phyloP scores from a whole-genome alignment of 768 basidiomycete species.

The Mrakia hoshinonis region DNA sequence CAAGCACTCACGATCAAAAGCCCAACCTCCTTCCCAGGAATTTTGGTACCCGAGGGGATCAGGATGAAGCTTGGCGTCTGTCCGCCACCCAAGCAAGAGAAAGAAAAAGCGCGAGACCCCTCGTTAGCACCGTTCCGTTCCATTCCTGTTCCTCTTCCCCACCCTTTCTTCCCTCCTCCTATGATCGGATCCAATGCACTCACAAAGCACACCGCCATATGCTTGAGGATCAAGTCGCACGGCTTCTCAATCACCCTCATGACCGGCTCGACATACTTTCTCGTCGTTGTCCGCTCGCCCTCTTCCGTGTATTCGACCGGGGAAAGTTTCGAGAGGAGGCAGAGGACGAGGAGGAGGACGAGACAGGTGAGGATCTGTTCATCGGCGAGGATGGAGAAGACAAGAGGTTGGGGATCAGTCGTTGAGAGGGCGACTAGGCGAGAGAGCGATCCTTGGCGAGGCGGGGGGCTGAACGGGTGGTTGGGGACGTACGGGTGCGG shows the following conservation, averaged over 20 bases:
- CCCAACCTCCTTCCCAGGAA: neutral
- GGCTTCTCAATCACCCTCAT: slow-evolving; percentile 20
- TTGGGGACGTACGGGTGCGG: neutral
- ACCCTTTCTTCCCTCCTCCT: neutral
- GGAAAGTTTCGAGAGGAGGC: slow-evolving; percentile 4
- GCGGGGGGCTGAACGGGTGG: neutral
- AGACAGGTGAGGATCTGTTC: slow-evolving; percentile 9
- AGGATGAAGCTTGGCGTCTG: slow-evolving; percentile 21
- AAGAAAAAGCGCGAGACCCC: neutral
- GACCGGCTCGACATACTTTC: slow-evolving; percentile 16
- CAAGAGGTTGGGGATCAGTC: neutral
- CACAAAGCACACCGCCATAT: slow-evolving; percentile 24
- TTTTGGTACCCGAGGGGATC: slow-evolving; percentile 8
- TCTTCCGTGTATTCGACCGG: neutral
- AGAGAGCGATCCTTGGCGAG: neutral
- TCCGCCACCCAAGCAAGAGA: neutral
- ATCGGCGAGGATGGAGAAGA: neutral
- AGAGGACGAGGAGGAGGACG: neutral
- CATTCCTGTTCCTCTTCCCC: neutral
- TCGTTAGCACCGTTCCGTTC: neutral
- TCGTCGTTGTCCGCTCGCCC: neutral
- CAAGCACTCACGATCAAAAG: neutral
- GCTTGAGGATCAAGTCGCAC: slow-evolving; percentile 25
- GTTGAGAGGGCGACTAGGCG: no score
- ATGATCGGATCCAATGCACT: neutral